These are phyloP conservation scores for Cyberlindnera americana DNA, from an alignment of 805 yeast genomes.

Conservation along the genomic window DNA sequence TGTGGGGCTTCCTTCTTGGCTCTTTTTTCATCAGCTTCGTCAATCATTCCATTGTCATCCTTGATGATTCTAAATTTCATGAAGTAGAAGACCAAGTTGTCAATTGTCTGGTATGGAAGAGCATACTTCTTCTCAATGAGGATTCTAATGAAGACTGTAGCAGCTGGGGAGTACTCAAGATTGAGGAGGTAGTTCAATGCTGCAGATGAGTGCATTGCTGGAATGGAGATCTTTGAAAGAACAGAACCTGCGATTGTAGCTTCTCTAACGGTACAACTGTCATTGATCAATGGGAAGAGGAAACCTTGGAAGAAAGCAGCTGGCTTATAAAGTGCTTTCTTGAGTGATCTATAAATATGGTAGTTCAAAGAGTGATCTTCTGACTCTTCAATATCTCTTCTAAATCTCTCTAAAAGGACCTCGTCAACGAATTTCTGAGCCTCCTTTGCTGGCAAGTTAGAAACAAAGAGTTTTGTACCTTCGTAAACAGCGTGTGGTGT, in stretches of 20 bases:
- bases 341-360: conserved; percentile 87
- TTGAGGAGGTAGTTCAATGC: conserved; percentile 84
- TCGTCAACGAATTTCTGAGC: conserved; percentile 77
- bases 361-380: conserved; percentile 82
- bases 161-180: conserved; percentile 81
- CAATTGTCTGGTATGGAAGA: conserved; percentile 92
- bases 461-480: conserved; percentile 91
- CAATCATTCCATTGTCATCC: conserved; percentile 35
- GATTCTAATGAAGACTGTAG: conserved; percentile 85
- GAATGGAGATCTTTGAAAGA: conserved; percentile 82
- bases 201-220: conserved; percentile 93
- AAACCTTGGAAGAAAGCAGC: conserved; percentile 97
- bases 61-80: conserved; percentile 76
- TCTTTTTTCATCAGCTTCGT: conserved; percentile 37
- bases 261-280: conserved; percentile 87
- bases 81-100: conserved; percentile 89
- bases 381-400: conserved; percentile 65
- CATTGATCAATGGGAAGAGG: conserved; percentile 83
- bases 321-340: conserved; percentile 93
- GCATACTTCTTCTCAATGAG: conserved; percentile 94
- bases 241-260: conserved; percentile 95
- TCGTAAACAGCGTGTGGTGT: conserved; percentile 93
- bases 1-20: conserved; percentile 40
- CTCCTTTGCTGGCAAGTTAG: conserved; percentile 81
- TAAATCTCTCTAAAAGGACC: conserved; percentile 68